Evolutionary conservation across 169 alveolate genomes (phyloP), one percentile per base, ranked within the genome.

Genomic region (Plasmodium knowlesi): DNA sequence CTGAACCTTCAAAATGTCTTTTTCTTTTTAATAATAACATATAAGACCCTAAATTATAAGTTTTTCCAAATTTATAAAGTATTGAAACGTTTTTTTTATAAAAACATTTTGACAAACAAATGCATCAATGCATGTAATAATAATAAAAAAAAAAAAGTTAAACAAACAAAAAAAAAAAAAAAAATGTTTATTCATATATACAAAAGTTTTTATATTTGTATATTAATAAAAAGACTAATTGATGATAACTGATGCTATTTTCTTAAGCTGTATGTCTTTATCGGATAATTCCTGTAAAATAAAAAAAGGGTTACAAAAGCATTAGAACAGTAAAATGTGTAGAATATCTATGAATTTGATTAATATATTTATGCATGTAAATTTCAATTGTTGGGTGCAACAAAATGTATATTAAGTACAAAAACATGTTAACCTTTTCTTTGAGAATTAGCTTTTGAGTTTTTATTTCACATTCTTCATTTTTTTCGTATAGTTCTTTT

Each of bases 381-480:
- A 28, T 53, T 22, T 54, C 80, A 32, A 9, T 54, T 54, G 32
- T 14, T 32, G 71, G 54, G 70, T 82, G 73, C 12, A 57, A 53
- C 37, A 82, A 82, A 54, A 39, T 79, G 57, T 79, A 41, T 54
- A 28, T 67, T 22, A 82, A n/a, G 22, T 70, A 28, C 39, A 74
- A 86, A 67, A 32, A 54, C 57, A 25, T 74, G 28, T 67, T 74
- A 86, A 84, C 93, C 94, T 89, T 89, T 89, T 89, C 94, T 78
- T 89, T 89, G 83, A 89, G 88, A 61, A 89, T 61, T 67, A 89
- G 70, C 22, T 89, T 89, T 80, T 89, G 94, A 10, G 94, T 89
- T 89, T 89, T 89, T 81, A 89, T 89, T 70, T 89, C 94, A 61
- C 94, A 89, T 89, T 89, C 94, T 79, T 89, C 94, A 89, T 39